Conservation (phyloP, 345 rosid genomes). For the Eucalyptus cloeziana region DNA sequence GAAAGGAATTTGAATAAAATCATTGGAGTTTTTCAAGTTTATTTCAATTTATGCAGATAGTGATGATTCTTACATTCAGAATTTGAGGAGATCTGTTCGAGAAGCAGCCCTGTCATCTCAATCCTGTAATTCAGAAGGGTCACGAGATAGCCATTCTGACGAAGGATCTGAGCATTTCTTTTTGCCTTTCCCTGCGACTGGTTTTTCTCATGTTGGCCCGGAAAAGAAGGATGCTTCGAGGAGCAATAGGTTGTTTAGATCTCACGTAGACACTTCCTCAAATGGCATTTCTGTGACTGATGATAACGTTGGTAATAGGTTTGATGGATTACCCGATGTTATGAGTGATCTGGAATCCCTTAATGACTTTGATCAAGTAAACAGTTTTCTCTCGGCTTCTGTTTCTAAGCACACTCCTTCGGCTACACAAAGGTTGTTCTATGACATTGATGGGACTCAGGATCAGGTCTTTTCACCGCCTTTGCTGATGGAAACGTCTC, state of each 20-base stretch:
- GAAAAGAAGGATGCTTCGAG: slow-evolving; percentile 43
- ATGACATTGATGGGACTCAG: slow-evolving; percentile 49
- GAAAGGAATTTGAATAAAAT: not conserved
- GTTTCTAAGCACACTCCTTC: slow-evolving; percentile 48
- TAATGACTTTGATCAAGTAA: slow-evolving; percentile 50
- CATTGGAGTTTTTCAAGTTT: not conserved
- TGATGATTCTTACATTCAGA: slow-evolving; percentile 48
- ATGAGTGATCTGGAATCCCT: slow-evolving; percentile 57
- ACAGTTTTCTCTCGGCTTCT: slow-evolving; percentile 57
- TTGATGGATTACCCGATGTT: slow-evolving; percentile 42
- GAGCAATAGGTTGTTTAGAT: slow-evolving; percentile 38
- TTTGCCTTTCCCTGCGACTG: slow-evolving; percentile 54
- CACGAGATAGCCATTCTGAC: slow-evolving; percentile 58
- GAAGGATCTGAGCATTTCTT: slow-evolving; percentile 84
- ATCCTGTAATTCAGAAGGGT: slow-evolving; percentile 54
- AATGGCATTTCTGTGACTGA: slow-evolving; percentile 27
- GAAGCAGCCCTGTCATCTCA: slow-evolving; percentile 72
- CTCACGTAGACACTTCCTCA: slow-evolving; percentile 36
- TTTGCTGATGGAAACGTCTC: slow-evolving; percentile 63
- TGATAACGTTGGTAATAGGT: slow-evolving; percentile 37
- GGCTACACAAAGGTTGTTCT: slow-evolving; percentile 42
- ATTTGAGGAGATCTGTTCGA: slow-evolving; percentile 86
- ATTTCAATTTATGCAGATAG: slow-evolving; percentile 42
- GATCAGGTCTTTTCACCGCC: slow-evolving; percentile 92
- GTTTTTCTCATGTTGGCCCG: slow-evolving; percentile 35